Evolutionary conservation across 208 protist species (phyloP).

Genomic region (Leishmania major): DNA sequence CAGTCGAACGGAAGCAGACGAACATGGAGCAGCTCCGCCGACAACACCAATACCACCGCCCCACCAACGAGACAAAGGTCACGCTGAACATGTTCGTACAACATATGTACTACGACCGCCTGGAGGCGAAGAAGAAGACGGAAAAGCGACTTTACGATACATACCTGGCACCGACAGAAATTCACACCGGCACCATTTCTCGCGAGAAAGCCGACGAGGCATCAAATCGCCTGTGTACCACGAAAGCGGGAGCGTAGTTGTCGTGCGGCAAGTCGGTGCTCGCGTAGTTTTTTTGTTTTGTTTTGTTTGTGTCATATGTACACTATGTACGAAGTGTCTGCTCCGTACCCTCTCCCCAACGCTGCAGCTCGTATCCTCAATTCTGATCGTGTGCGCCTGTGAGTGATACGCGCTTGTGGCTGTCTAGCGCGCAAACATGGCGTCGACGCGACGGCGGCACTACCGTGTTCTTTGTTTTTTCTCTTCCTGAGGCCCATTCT

Average conservation of each 20-base stretch:
- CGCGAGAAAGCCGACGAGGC: conserved; percentile 22
- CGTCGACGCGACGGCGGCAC: background rate
- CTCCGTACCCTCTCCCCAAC: background rate
- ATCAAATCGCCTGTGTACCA: conserved; percentile 34
- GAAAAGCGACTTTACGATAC: conserved; percentile 71
- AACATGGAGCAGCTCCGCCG: conserved; percentile 40
- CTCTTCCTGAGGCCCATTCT: background rate
- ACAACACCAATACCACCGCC: conserved; percentile 41
- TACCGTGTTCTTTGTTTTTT: background rate
- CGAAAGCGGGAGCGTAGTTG: conserved; percentile 15
- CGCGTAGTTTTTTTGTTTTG: background rate
- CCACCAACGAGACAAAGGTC: conserved; percentile 20
- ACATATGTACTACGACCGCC: conserved; percentile 71
- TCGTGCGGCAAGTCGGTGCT: background rate
- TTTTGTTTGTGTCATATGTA: background rate
- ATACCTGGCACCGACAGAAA: conserved; percentile 76
- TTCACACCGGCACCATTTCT: conserved; percentile 42
- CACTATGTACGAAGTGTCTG: background rate
- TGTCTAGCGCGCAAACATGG: background rate
- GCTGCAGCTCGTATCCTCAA: background rate
- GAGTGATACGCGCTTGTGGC: background rate
- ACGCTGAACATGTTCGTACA: conserved; percentile 67
- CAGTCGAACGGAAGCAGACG: conserved; percentile 34
- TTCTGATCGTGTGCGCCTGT: background rate
- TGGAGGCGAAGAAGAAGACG: conserved; percentile 70